phyloP scores from a whole-genome alignment of 345 rosid species.

The Citrus sp. region DNA sequence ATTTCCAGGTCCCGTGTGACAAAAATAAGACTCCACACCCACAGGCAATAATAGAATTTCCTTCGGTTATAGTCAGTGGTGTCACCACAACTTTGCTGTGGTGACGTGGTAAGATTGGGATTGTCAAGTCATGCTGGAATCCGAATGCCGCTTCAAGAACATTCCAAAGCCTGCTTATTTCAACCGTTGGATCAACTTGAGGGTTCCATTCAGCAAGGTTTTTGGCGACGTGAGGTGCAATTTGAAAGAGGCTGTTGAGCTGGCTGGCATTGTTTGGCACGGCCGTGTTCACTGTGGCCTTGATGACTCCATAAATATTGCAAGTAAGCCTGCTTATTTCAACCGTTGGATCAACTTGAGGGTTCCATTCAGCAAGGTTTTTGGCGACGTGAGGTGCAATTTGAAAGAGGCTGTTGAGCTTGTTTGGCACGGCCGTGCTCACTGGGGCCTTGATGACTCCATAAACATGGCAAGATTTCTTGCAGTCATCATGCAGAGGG shows the following conservation, averaged over 20 bases:
- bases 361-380: conserved; percentile 44
- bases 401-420: conserved; percentile 45
- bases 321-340: conserved; percentile 44
- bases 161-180: conserved; percentile 48
- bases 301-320: conserved; percentile 53
- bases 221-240: conserved; percentile 39
- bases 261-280: conserved; percentile 32
- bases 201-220: conserved; percentile 42
- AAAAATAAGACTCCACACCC: conserved; percentile 47
- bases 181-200: conserved; percentile 56
- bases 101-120: conserved; percentile 56
- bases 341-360: conserved; percentile 56
- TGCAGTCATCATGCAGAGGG: conserved; percentile 34
- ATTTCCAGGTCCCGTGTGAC: conserved; percentile 54
- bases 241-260: conserved; percentile 43
- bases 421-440: conserved; percentile 45
- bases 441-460: conserved; percentile 50
- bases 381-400: conserved; percentile 34
- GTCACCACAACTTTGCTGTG: conserved; percentile 38
- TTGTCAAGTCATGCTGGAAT: conserved; percentile 50
- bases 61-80: conserved; percentile 44
- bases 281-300: conserved; percentile 48
- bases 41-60: conserved; percentile 55
- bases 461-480: conserved; percentile 50
- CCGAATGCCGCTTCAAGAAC: conserved; percentile 48